phyloP scores from a whole-genome alignment of 2,329 filamentous ascomycete species.

The Chaetomium olivaceum region DNA sequence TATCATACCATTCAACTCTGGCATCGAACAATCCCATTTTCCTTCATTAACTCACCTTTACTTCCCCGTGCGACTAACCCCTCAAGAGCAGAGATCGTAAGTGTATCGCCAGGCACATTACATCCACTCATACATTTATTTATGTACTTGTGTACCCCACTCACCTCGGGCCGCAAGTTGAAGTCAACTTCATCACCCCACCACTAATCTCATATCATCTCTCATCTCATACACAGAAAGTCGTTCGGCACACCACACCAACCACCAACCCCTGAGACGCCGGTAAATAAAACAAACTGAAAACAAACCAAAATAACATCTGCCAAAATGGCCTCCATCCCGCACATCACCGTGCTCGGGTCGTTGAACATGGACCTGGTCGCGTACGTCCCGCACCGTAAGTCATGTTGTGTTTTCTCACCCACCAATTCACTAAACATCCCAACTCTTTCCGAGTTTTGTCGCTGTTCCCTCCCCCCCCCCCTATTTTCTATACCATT shows the following conservation, averaged over 20 bases:
- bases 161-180: background rate
- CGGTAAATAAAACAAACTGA: background rate
- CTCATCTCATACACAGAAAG: background rate
- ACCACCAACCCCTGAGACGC: background rate
- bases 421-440: too few species aligned
- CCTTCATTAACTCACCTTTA: background rate
- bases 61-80: background rate
- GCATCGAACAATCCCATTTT: background rate
- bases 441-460: too few species aligned
- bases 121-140: background rate
- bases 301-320: background rate
- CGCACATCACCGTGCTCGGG: constrained; percentile 77
- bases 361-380: constrained; percentile 95
- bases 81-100: background rate
- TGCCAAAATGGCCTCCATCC: constrained; percentile 31
- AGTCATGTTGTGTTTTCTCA: background rate
- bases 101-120: background rate
- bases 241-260: too few species aligned
- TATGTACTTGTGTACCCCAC: background rate
- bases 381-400: constrained; percentile 73
- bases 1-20: background rate
- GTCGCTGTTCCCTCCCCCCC: too few species aligned
- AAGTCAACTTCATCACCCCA: background rate
- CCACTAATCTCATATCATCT: background rate
- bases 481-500: too few species aligned